Percentiles rank a stretch among this genome's conserved stretches.
phyloP scores from a whole-genome alignment of 371 early-diverging fungal species.

The Apophysomyces sp. region DNA sequence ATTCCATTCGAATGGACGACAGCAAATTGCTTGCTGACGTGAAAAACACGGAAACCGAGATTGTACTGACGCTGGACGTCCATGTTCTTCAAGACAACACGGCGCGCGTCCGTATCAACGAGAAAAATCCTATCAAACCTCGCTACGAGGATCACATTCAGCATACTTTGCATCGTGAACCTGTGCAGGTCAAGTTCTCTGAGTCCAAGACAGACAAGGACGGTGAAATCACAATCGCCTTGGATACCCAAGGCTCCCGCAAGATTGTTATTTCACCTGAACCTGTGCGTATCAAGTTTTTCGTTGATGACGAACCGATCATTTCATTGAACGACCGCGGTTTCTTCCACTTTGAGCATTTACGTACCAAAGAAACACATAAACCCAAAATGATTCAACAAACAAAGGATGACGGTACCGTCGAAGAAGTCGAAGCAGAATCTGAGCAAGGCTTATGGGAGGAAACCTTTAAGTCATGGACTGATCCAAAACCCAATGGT shows the following conservation, averaged over 20 bases:
- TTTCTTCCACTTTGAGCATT: constrained; percentile 84
- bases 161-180: constrained; percentile 54
- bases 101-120: constrained; percentile 70
- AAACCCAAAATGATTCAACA: constrained; percentile 46
- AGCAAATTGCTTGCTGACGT: constrained; percentile 60
- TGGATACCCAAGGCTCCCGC: constrained; percentile 20
- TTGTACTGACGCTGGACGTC: constrained; percentile 47
- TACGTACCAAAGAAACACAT: constrained; percentile 62
- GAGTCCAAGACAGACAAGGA: constrained; percentile 13
- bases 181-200: constrained; percentile 22
- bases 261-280: constrained; percentile 51
- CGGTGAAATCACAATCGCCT: constrained; percentile 7
- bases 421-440: constrained; percentile 41
- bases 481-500: constrained; percentile 92
- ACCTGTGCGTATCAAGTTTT: constrained; percentile 71
- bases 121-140: constrained; percentile 63
- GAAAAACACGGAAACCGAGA: constrained; percentile 51
- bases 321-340: constrained; percentile 83
- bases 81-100: constrained; percentile 57
- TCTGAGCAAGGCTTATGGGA: constrained; percentile 78
- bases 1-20: constrained; percentile 47
- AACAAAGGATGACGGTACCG: constrained; percentile 33
- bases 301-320: constrained; percentile 57
- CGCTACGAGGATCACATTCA: constrained; percentile 73
- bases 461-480: constrained; percentile 84